phyloP scores from a whole-genome alignment of 176 grass and related monocot genomes.

The Canna indica region DNA sequence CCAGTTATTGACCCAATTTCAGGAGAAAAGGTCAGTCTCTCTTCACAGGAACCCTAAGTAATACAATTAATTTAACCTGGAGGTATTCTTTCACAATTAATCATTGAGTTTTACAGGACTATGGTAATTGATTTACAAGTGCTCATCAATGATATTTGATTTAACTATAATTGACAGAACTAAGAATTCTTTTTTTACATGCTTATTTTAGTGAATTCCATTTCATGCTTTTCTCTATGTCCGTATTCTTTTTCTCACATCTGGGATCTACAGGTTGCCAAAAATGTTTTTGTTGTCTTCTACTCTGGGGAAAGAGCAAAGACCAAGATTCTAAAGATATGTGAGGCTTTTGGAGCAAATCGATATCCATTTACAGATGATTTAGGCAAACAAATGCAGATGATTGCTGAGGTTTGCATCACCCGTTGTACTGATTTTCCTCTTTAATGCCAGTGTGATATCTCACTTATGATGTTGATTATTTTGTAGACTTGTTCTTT shows the following conservation, averaged over 20 bases:
- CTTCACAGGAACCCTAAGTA: background rate
- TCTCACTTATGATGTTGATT: background rate
- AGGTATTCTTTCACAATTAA: background rate
- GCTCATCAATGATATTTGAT: background rate
- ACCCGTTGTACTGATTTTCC: background rate
- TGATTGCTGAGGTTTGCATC: conserved; percentile 60
- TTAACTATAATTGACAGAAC: too few species aligned
- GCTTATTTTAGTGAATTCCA: background rate
- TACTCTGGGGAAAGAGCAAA: conserved; percentile 90
- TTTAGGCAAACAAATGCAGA: conserved; percentile 49
- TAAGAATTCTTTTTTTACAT: background rate
- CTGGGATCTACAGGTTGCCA: conserved; percentile 38
- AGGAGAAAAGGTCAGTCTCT: conserved; percentile 64
- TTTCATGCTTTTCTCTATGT: background rate
- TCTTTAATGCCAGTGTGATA: background rate
- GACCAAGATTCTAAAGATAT: conserved; percentile 88
- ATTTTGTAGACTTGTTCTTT: background rate
- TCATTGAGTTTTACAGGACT: background rate
- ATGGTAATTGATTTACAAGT: background rate
- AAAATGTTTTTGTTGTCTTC: conserved; percentile 93
- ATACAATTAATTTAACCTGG: background rate
- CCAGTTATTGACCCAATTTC: conserved; percentile 82
- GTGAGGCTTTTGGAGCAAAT: conserved; percentile 90
- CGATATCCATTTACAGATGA: conserved; percentile 89
- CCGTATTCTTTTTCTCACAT: background rate